Percentiles rank a stretch among this genome's conserved stretches.
Conservation (phyloP, 2,329 filamentous ascomycete genomes). For the Iodosphaeria phyllophila region DNA sequence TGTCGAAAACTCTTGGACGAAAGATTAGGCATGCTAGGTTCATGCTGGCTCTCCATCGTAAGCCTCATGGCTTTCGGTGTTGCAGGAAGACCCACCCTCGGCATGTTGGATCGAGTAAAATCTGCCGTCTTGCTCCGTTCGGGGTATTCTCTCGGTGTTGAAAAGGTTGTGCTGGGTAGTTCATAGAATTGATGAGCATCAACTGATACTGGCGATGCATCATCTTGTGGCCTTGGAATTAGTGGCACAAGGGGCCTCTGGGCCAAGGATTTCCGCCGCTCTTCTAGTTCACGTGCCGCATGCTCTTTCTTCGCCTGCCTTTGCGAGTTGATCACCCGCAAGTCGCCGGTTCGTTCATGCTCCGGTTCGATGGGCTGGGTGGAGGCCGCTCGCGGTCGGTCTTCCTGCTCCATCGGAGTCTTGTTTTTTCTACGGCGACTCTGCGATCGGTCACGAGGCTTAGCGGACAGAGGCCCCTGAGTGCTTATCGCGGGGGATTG, state of each 20-base stretch:
- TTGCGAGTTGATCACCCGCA: slow-evolving; percentile 38
- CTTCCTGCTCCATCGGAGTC: slow-evolving; percentile 10
- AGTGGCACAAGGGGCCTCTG: slow-evolving; percentile 61
- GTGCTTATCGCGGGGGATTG: slow-evolving; percentile 12
- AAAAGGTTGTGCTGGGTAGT: slow-evolving; percentile 21
- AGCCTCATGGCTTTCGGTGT: slow-evolving; percentile 85
- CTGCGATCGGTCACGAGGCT: slow-evolving; percentile 18
- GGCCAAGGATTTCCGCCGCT: slow-evolving; percentile 67
- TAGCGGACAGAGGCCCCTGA: too few relatives aligned
- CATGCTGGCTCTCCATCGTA: slow-evolving; percentile 29
- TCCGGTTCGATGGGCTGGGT: slow-evolving; percentile 6
- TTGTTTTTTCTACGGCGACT: slow-evolving; percentile 16
- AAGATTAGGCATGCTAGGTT: slow-evolving; percentile 36
- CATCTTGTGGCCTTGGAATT: too few relatives aligned
- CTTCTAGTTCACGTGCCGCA: slow-evolving; percentile 72
- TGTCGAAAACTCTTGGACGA: slow-evolving; percentile 27
- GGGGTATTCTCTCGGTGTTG: slow-evolving; percentile 23
- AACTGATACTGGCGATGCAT: slow-evolving; percentile 48
- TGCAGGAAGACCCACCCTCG: slow-evolving; percentile 57
- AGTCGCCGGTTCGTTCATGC: slow-evolving; percentile 30
- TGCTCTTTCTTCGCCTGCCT: slow-evolving; percentile 50
- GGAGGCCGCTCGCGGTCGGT: slow-evolving; percentile 12
- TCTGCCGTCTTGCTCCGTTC: slow-evolving; percentile 47
- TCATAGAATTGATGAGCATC: slow-evolving; percentile 22
- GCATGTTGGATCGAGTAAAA: slow-evolving; percentile 32